A percentile compares a stretch with the other conserved stretches of the same genome.
Evolutionary conservation across 345 rosid species (phyloP).

Genomic region (Eucalyptus marginata): DNA sequence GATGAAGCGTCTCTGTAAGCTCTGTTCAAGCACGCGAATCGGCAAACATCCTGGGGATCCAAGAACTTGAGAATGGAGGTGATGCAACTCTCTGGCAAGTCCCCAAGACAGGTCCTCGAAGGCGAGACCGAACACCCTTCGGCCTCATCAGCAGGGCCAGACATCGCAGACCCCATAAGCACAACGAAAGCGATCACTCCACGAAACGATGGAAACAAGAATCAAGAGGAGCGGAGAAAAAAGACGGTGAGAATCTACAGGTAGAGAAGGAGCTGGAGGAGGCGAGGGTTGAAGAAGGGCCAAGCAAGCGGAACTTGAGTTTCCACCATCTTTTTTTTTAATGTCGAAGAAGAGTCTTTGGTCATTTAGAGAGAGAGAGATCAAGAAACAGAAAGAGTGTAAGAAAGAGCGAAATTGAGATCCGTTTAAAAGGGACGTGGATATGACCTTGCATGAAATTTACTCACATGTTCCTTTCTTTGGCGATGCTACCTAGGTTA

Average conservation of each 20-base stretch:
- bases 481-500: not conserved
- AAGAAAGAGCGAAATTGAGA: not conserved
- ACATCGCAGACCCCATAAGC: not conserved
- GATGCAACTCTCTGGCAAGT: conserved; percentile 23
- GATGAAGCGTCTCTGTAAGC: conserved; percentile 17
- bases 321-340: not conserved
- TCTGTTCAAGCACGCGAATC: conserved; percentile 10
- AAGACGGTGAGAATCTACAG: not conserved
- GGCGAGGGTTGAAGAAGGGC: not conserved
- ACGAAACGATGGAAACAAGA: not conserved
- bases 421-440: not conserved
- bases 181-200: not conserved
- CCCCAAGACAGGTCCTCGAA: conserved; percentile 2
- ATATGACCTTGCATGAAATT: not conserved
- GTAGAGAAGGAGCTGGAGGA: not conserved
- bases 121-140: not conserved
- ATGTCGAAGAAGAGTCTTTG: not conserved
- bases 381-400: not conserved
- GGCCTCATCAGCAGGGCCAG: not conserved
- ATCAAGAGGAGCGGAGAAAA: not conserved
- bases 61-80: conserved; percentile 2
- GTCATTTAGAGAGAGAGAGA: not conserved
- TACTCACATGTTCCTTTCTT: not conserved
- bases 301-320: not conserved
- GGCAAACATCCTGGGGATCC: conserved; percentile 22